Conservation (phyloP, 1,139 yeast genomes). For the Yamadazyma sp. region DNA sequence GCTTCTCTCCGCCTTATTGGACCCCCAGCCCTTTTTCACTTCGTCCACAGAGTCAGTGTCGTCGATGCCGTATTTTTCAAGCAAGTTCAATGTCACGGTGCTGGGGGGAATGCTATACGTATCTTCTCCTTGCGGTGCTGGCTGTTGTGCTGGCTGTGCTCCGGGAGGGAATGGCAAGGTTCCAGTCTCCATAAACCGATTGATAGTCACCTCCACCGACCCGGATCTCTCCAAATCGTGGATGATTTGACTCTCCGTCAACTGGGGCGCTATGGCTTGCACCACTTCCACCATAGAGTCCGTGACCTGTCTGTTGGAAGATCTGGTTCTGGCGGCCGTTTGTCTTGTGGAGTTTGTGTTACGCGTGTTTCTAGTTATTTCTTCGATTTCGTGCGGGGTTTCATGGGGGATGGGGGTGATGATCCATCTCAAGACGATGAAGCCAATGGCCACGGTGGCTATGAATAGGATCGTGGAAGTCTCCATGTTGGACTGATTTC, state of each 20-base stretch:
- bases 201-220: conserved; percentile 77
- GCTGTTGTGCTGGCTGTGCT: conserved; percentile 11
- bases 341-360: conserved; percentile 4
- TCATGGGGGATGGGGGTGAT: conserved; percentile 51
- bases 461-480: conserved; percentile 53
- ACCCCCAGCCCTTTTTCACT: conserved; percentile 17
- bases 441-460: conserved; percentile 49
- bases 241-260: conserved; percentile 69
- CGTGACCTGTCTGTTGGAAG: conserved; percentile 58
- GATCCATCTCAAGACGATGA: conserved; percentile 62
- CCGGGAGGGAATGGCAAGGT: conserved; percentile 69
- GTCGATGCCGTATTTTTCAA: conserved; percentile 37
- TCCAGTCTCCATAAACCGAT: conserved; percentile 64
- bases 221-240: conserved; percentile 68
- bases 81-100: conserved; percentile 27
- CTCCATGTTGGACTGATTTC: conserved; percentile 40
- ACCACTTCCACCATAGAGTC: conserved; percentile 84
- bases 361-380: conserved; percentile 12
- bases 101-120: conserved; percentile 14
- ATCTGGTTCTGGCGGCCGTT: conserved; percentile 2
- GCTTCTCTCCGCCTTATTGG: conserved; percentile 20
- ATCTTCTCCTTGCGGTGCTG: not conserved
- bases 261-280: conserved; percentile 75
- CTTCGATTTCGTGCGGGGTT: conserved; percentile 26
- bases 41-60: conserved; percentile 8